Percentiles rank a stretch among this genome's conserved stretches.
Conservation (phyloP, 108 stramenopile genomes). For the Discostella stelligeroides region DNA sequence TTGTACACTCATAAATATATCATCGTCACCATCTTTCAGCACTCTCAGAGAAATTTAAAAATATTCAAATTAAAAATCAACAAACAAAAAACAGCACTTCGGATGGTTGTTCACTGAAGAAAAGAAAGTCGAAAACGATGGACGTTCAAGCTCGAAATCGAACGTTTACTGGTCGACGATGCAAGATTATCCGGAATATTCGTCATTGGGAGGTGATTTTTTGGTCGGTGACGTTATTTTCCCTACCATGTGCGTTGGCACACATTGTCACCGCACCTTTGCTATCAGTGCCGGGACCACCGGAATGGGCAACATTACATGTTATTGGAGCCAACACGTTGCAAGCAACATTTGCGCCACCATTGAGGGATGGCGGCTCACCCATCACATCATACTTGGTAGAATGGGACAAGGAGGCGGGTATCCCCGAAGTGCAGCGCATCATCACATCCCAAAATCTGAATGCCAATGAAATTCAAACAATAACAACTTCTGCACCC, state of each 20-base stretch:
- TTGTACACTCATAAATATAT: too few relatives aligned
- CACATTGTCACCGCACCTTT: slow-evolving; percentile 16
- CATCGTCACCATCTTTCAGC: too few relatives aligned
- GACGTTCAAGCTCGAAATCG: too few relatives aligned
- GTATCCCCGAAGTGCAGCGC: slow-evolving; percentile 71
- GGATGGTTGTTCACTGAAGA: too few relatives aligned
- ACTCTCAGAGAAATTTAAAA: too few relatives aligned
- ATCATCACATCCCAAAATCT: slow-evolving; percentile 69
- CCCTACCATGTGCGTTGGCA: slow-evolving; percentile 14
- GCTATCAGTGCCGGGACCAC: slow-evolving; percentile 45
- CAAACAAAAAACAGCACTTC: too few relatives aligned
- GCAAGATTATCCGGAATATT: not conserved
- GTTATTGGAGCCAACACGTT: slow-evolving; percentile 45
- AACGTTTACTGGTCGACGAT: too few relatives aligned
- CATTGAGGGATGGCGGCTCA: slow-evolving; percentile 38
- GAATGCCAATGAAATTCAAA: slow-evolving; percentile 84
- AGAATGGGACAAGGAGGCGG: slow-evolving; percentile 86
- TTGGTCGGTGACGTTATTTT: slow-evolving; percentile 3
- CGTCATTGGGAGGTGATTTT: slow-evolving; percentile 7
- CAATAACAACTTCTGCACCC: slow-evolving; percentile 56
- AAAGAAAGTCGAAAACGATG: too few relatives aligned
- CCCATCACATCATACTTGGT: slow-evolving; percentile 40
- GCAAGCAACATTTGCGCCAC: slow-evolving; percentile 43
- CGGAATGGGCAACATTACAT: slow-evolving; percentile 42
- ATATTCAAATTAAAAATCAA: too few relatives aligned